These are phyloP conservation scores for Ceratonia siliqua DNA, from an alignment of 306 rosid species.

Conservation along the genomic window DNA sequence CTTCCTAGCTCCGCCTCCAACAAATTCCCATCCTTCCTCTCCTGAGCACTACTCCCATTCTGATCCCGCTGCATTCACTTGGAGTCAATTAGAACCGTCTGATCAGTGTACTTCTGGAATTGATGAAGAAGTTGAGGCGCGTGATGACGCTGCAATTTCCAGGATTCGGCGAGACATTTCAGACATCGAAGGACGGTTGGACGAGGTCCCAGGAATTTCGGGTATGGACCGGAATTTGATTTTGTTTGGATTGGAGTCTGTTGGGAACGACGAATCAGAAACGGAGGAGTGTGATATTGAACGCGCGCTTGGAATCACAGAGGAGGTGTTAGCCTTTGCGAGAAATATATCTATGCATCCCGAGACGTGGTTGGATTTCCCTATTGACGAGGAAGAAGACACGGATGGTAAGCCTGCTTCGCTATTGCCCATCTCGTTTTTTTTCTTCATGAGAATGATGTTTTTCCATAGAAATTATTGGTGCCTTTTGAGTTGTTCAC, in stretches of 20 bases:
- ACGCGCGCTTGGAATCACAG: constrained; percentile 68
- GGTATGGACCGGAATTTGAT: constrained; percentile 36
- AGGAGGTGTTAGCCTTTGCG: constrained; percentile 81
- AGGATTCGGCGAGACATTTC: background rate
- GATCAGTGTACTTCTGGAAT: constrained; percentile 29
- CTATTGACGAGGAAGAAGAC: constrained; percentile 86
- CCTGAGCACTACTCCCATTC: constrained; percentile 19
- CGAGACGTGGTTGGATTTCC: constrained; percentile 97
- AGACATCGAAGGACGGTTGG: background rate
- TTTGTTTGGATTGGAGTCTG: constrained; percentile 22
- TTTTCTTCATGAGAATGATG: background rate
- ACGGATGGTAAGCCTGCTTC: constrained; percentile 56
- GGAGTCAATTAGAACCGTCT: constrained; percentile 32
- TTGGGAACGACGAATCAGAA: constrained; percentile 25
- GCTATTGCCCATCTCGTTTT: background rate
- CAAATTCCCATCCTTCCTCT: constrained; percentile 34
- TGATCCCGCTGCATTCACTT: background rate
- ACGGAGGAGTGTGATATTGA: constrained; percentile 38
- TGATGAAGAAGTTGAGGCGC: constrained; percentile 19
- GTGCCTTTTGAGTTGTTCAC: background rate
- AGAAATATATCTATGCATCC: constrained; percentile 94
- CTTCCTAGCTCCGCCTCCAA: constrained; percentile 74
- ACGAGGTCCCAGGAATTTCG: constrained; percentile 1
- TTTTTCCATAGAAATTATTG: background rate
- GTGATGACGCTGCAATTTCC: background rate